Base-by-base conservation (phyloP, 2,329 filamentous ascomycete genomes). In the Alternaria gaisen region DNA sequence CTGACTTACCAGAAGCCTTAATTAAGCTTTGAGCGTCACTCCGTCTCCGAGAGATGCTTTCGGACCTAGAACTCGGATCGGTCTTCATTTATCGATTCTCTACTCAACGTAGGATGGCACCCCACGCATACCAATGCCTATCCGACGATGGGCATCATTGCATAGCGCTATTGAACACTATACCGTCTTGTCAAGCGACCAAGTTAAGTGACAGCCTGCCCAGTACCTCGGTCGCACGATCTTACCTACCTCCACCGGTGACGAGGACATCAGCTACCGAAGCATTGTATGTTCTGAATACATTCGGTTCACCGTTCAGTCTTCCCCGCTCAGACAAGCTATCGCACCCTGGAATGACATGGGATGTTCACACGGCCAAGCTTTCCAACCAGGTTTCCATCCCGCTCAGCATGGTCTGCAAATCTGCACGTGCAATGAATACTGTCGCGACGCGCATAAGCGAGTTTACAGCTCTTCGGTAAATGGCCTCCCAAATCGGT, bases 111-210 rank as follows among this genome's bases (percentile, higher is more conserved):
- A 26, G 30, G n/a, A 41, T 41, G 22, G 22, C 42, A 22, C 20
- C 32, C 40, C 32, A 42, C 36, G 54, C 14, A n/a, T 20, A 30
- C 5, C n/a, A 41, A 14, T 36, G n/a, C 26, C 59, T 40, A 57
- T 58, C 51, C 44, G 36, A 58, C 52, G 34, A 44, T 63, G 64
- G 69, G 68, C 64, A 71, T 58, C 63, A 65, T 41, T 72, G 69
- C 65, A 71, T 66, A 43, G 36, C 57, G 56, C 65, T 71, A 70
- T 66, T 55, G 67, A 63, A 34, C 47, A 60, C 56, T 62, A 50
- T 66, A 67, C 60, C 32, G 24, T 54, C 52, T 60, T 36, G 38
- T 58, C 64, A 60, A 55, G 30, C 61, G 63, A 65, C 42, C 56
- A 32, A n/a, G n/a, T 22, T 34, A 11, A 26, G 4, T 26, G n/a